Base-by-base conservation (phyloP, 441 rosid species). In the Gossypium schwendimanii region DNA sequence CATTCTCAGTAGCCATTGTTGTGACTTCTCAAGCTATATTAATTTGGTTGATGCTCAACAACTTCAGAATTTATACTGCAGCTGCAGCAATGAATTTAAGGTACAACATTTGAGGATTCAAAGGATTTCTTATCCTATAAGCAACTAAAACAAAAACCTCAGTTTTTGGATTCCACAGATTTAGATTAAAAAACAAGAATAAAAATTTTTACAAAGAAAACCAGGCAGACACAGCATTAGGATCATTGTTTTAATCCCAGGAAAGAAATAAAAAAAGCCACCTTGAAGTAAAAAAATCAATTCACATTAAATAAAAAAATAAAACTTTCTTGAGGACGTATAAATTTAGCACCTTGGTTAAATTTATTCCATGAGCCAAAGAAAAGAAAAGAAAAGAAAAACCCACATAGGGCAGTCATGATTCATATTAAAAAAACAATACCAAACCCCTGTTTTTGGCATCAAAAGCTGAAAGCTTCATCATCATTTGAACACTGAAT, bases 1-100 rank as follows among this genome's bases (percentile, higher is more conserved):
- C 77, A 59, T 77, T 71, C 74, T 81, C 84, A 49, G 60, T 8
- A 57, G 72, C 81, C 71, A 83, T 80, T 72, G 23, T 59, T 9
- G 1, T 1, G 47, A 31, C 26, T 44, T 8, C 58, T 18, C 45
- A 68, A 63, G 39, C 33, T 45, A 15, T 8, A 31, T 31, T 4
- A 31, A 31, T 31, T 39, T 0, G 0, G 6, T 24, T 20, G 55
- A 72, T 31, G 9, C 9, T 62, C 63, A 53, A 14, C 28, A 6
- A 36, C 63, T 36, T 33, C 63, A 18, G 36, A 36, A 49, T 52
- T 44, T 31, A 62, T 44, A 71, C 12, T 26, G 39, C 31, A n/a
- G n/a, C 60, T 20, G 69, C 39, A 59, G 26, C n/a, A 71, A 57
- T 55, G 12, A 61, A 33, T 57, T 10, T 8, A 21, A 11, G 31